These are phyloP conservation scores for Volvariella surrecta DNA, from an alignment of 1,284 basidiomycete species.

Conservation along the genomic window DNA sequence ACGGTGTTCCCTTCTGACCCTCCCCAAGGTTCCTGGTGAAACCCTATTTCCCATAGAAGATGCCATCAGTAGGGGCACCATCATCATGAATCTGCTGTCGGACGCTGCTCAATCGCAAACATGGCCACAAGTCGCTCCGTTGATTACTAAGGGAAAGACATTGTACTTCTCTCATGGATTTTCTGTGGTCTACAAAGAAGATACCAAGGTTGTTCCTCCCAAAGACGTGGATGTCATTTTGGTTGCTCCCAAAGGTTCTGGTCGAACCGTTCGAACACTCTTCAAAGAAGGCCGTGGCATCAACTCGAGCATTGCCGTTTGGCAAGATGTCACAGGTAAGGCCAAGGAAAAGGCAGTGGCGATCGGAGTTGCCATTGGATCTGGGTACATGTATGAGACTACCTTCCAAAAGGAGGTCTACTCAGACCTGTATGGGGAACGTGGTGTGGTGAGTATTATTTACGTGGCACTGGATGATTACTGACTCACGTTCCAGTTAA, in stretches of 20 bases:
- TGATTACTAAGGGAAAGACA: constrained; percentile 99
- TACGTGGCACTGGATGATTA: neutral
- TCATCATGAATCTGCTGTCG: constrained; percentile 99
- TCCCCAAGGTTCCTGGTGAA: constrained; percentile 79
- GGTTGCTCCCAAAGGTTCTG: constrained; percentile 98
- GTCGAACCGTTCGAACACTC: constrained; percentile 96
- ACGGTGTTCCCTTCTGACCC: constrained; percentile 5
- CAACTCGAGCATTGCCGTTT: constrained; percentile 85
- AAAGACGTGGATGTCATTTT: constrained; percentile 97
- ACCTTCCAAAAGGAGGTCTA: constrained; percentile 99
- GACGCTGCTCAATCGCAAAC: constrained; percentile 97
- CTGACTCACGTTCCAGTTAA: constrained; percentile 51
- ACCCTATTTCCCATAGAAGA: constrained; percentile 98
- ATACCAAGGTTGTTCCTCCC: constrained; percentile 92
- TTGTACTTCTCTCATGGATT: constrained; percentile 99
- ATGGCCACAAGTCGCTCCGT: constrained; percentile 82
- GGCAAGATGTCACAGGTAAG: constrained; percentile 94
- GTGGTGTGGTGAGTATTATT: constrained; percentile 81
- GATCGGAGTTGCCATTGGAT: constrained; percentile 91
- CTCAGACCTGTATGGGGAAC: constrained; percentile 99
- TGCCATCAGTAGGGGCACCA: constrained; percentile 92
- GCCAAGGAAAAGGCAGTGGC: constrained; percentile 97
- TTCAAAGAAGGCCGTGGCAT: constrained; percentile 99
- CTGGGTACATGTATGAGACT: constrained; percentile 97
- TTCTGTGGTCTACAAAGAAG: constrained; percentile 97